Evolutionary conservation across 495 filamentous ascomycete genomes (phyloP).

Genomic region (Penicillium dipodomyicola): DNA sequence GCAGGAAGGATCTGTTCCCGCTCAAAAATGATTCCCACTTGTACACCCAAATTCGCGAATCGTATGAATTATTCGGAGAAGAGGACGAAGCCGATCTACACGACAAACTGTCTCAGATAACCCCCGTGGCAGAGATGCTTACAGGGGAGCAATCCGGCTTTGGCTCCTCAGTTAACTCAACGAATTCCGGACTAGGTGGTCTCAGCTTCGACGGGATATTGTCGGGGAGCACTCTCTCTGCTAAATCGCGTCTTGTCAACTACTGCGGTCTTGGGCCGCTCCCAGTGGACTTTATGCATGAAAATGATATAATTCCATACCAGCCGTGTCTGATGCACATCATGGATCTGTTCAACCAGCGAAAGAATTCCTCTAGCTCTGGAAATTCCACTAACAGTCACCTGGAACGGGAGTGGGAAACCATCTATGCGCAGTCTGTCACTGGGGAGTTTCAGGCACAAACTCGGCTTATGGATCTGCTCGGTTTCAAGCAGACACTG

Average conservation of each 20-base stretch:
- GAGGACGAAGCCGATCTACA: constrained; percentile 27
- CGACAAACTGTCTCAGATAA: constrained; percentile 23
- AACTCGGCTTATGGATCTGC: constrained; percentile 32
- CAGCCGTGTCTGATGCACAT: constrained; percentile 49
- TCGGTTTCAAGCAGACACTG: constrained; percentile 40
- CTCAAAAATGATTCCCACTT: constrained; percentile 38
- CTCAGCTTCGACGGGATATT: constrained; percentile 43
- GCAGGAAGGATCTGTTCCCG: constrained; percentile 48
- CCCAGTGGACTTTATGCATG: constrained; percentile 46
- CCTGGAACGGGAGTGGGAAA: constrained; percentile 36
- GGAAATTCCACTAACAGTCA: constrained; percentile 16
- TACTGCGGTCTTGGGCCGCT: constrained; percentile 48
- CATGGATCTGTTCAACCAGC: constrained; percentile 41
- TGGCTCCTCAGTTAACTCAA: not conserved
- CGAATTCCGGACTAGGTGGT: constrained; percentile 27
- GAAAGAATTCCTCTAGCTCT: constrained; percentile 17
- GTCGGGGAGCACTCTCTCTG: constrained; percentile 43
- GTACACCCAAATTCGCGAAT: constrained; percentile 42
- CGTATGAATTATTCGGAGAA: constrained; percentile 34
- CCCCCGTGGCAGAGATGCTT: constrained; percentile 26
- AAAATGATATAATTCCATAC: constrained; percentile 42
- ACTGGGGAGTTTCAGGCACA: constrained; percentile 47
- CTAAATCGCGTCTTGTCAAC: constrained; percentile 45
- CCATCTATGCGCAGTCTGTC: constrained; percentile 45
- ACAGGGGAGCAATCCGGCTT: constrained; percentile 38